phyloP scores from a whole-genome alignment of 1,284 basidiomycete species.

The Austroboletus niveus region DNA sequence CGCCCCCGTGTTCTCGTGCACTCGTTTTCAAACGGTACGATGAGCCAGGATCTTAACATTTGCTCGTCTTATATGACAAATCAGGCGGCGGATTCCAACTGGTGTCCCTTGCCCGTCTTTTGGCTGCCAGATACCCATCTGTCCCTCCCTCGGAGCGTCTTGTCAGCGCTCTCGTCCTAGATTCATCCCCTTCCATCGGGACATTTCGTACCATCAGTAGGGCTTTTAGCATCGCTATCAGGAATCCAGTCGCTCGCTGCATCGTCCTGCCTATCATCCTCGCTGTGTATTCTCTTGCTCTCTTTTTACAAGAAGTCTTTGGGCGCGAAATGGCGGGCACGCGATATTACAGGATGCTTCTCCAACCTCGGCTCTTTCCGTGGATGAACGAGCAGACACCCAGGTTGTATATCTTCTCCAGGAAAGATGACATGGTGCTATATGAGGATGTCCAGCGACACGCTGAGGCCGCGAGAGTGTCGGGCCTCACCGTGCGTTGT shows the following conservation, averaged over 20 bases:
- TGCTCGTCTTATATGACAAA: not conserved
- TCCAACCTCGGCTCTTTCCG: slow-evolving; percentile 39
- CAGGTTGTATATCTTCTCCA: slow-evolving; percentile 55
- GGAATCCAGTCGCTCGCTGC: slow-evolving; percentile 34
- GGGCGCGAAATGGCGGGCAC: slow-evolving; percentile 15
- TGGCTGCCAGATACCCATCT: slow-evolving; percentile 29
- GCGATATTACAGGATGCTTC: slow-evolving; percentile 33
- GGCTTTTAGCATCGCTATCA: slow-evolving; percentile 43
- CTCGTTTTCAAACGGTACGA: slow-evolving; percentile 54
- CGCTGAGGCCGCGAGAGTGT: slow-evolving; percentile 32
- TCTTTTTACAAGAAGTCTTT: slow-evolving; percentile 13
- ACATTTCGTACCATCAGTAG: slow-evolving; percentile 28
- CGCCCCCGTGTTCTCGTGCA: slow-evolving; percentile 45
- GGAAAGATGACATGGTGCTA: slow-evolving; percentile 45
- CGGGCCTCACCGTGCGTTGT: slow-evolving; percentile 38
- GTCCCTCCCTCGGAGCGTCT: slow-evolving; percentile 10
- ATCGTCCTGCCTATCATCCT: slow-evolving; percentile 24
- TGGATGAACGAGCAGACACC: slow-evolving; percentile 45
- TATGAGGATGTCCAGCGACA: slow-evolving; percentile 43
- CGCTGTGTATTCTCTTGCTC: slow-evolving; percentile 20
- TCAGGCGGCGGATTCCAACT: slow-evolving; percentile 50
- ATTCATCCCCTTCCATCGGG: slow-evolving; percentile 48
- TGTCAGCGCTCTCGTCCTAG: slow-evolving; percentile 44
- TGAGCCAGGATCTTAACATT: not conserved
- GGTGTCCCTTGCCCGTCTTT: slow-evolving; percentile 36